These are phyloP conservation scores for Penicillium samsonianum DNA, from an alignment of 495 filamentous ascomycete genomes.

Conservation along the genomic window DNA sequence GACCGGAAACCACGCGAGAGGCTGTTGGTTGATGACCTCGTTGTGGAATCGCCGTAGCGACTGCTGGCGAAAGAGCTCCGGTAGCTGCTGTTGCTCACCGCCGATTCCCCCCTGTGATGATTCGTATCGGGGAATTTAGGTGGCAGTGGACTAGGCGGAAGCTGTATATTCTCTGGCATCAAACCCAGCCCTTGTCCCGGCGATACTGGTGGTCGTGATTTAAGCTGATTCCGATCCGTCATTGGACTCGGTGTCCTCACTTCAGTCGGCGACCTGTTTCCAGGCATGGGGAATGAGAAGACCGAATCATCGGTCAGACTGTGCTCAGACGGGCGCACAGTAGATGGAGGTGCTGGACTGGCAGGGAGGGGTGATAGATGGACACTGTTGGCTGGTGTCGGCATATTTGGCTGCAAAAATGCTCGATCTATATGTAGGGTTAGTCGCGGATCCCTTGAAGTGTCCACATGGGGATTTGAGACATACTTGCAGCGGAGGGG, in stretches of 20 bases:
- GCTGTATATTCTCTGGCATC: slow-evolving; percentile 23
- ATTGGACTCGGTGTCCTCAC: slow-evolving; percentile 34
- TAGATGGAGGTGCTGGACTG: slow-evolving; percentile 41
- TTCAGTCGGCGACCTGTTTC: slow-evolving; percentile 36
- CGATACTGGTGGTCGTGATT: slow-evolving; percentile 25
- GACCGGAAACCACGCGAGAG: slow-evolving; percentile 35
- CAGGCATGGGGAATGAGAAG: slow-evolving; percentile 62
- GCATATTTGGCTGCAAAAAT: slow-evolving; percentile 57
- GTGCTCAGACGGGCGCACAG: slow-evolving; percentile 41
- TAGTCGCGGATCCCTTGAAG: slow-evolving; percentile 20
- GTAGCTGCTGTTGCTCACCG: slow-evolving; percentile 49
- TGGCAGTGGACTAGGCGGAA: slow-evolving; percentile 37
- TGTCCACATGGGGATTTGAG: background rate
- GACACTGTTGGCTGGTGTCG: slow-evolving; percentile 60
- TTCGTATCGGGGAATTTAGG: slow-evolving; percentile 15
- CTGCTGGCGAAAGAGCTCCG: slow-evolving; percentile 47
- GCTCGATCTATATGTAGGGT: slow-evolving; percentile 56
- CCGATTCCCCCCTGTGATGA: slow-evolving; percentile 38
- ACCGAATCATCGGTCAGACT: slow-evolving; percentile 48
- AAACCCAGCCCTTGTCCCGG: slow-evolving; percentile 18
- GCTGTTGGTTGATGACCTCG: slow-evolving; percentile 45
- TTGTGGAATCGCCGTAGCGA: slow-evolving; percentile 40
- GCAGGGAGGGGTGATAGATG: slow-evolving; percentile 57
- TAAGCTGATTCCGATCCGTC: slow-evolving; percentile 7
- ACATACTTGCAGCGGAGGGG: slow-evolving; percentile 56